These are phyloP conservation scores for Solanum paucissectum DNA, from an alignment of 257 asterid species.

Conservation along the genomic window DNA sequence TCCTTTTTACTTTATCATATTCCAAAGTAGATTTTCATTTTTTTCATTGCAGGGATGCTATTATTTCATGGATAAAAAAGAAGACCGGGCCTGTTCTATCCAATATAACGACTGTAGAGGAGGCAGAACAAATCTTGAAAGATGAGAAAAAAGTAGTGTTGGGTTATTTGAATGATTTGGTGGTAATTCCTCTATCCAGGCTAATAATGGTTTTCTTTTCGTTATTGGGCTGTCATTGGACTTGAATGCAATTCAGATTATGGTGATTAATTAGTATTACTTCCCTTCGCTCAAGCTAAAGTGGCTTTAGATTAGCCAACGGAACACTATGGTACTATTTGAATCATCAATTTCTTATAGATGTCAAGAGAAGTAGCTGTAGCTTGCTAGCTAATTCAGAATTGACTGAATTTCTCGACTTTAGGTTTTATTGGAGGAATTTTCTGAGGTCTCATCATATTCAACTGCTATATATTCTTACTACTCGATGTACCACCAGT, in stretches of 20 bases:
- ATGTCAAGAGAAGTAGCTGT: background rate
- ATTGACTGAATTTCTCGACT: background rate
- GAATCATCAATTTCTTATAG: background rate
- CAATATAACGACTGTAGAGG: conserved; percentile 72
- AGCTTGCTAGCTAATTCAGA: background rate
- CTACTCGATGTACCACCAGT: background rate
- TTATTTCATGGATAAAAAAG: conserved; percentile 88
- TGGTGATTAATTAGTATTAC: background rate
- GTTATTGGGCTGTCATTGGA: background rate
- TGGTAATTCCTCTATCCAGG: conserved; percentile 28
- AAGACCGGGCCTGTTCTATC: conserved; percentile 70
- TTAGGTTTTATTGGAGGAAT: background rate
- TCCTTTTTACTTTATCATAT: background rate
- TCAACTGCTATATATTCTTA: background rate
- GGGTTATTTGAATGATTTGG: conserved; percentile 68
- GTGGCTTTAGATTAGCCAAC: background rate
- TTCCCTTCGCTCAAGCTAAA: background rate
- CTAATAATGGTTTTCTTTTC: background rate
- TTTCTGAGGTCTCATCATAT: background rate
- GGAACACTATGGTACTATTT: background rate
- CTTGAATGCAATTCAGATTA: background rate
- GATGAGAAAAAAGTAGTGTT: conserved; percentile 52
- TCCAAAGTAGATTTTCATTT: background rate
- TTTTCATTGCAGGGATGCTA: conserved; percentile 48
- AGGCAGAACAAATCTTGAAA: conserved; percentile 64